Percentiles rank a stretch among this genome's conserved stretches.
phyloP scores from a whole-genome alignment of 1,139 yeast species.

The Hyphopichia wangnamkhiaoensis region DNA sequence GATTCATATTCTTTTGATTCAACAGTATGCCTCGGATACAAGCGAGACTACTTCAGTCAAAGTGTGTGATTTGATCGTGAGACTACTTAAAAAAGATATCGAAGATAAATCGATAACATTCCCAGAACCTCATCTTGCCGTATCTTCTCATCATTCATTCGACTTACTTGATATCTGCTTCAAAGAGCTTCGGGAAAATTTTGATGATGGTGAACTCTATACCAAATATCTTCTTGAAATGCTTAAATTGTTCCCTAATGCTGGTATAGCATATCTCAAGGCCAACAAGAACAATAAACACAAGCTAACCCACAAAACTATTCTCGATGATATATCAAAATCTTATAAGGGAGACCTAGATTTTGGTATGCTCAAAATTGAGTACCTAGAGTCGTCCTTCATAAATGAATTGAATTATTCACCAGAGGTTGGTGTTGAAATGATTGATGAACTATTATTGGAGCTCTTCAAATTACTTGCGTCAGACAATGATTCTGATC shows the following conservation, averaged over 20 bases:
- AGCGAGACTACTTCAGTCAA: conserved; percentile 11
- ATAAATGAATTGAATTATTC: conserved; percentile 14
- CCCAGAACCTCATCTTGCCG: too few relatives aligned
- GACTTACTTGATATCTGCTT: conserved; percentile 15
- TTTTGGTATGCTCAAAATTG: conserved; percentile 29
- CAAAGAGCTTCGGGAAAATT: conserved; percentile 13
- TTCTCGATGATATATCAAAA: conserved; percentile 31
- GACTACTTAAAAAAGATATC: conserved; percentile 10
- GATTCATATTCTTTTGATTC: background rate
- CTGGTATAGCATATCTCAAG: conserved; percentile 34
- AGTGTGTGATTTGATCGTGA: conserved; percentile 14
- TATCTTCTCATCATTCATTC: conserved; percentile 1
- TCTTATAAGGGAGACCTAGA: conserved; percentile 20
- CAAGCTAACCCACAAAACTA: conserved; percentile 29
- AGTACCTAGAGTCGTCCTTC: conserved; percentile 35
- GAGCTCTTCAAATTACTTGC: conserved; percentile 3
- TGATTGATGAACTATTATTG: conserved; percentile 2
- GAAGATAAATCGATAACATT: too few relatives aligned
- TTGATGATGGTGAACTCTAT: conserved; percentile 25
- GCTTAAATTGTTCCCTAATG: conserved; percentile 27
- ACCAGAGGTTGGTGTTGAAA: background rate
- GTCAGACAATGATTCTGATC: conserved; percentile 10
- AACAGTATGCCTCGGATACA: conserved; percentile 1
- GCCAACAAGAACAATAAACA: conserved; percentile 25
- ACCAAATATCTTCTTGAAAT: conserved; percentile 30